Percentiles rank a stretch among this genome's conserved stretches.
phyloP scores from a whole-genome alignment of 2,329 filamentous ascomycete genomes.

The Epichloe aotearoae region DNA sequence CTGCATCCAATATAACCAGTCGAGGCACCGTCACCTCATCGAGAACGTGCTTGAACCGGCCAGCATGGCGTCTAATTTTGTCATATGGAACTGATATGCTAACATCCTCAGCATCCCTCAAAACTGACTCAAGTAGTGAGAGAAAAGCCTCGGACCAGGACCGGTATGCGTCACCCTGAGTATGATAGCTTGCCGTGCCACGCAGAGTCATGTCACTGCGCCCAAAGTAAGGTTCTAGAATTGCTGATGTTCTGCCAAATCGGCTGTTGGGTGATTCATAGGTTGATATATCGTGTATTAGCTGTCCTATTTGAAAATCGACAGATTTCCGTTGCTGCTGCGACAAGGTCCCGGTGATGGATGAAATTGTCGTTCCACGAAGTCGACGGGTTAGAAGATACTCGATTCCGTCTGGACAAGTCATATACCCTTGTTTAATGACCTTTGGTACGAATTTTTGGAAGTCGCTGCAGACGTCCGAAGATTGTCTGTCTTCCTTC shows the following conservation, averaged over 20 bases:
- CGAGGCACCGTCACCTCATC: slow-evolving; percentile 38
- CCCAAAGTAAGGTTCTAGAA: slow-evolving; percentile 6
- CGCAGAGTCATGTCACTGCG: not conserved
- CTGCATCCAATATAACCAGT: slow-evolving; percentile 41
- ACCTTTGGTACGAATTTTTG: slow-evolving; percentile 25
- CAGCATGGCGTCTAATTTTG: slow-evolving; percentile 38
- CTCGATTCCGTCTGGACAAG: slow-evolving; percentile 18
- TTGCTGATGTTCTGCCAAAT: slow-evolving; percentile 29
- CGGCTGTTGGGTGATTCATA: slow-evolving; percentile 30
- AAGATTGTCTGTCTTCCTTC: not conserved
- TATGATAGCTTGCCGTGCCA: not conserved
- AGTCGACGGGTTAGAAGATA: slow-evolving; percentile 31
- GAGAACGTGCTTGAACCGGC: slow-evolving; percentile 33
- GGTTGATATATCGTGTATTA: slow-evolving; percentile 30
- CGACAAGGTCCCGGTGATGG: slow-evolving; percentile 20
- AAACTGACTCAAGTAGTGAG: slow-evolving; percentile 38
- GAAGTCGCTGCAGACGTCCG: no score
- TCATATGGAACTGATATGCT: slow-evolving; percentile 44
- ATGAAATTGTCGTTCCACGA: slow-evolving; percentile 24
- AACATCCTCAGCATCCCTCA: slow-evolving; percentile 49
- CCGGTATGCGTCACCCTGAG: slow-evolving; percentile 7
- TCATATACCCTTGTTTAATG: slow-evolving; percentile 22
- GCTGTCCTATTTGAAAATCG: slow-evolving; percentile 33
- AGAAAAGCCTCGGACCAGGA: slow-evolving; percentile 47
- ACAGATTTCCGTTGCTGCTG: slow-evolving; percentile 22